Evolutionary conservation across 2,329 filamentous ascomycete species (phyloP), one percentile per base, ranked within the genome.

Genomic region (Ophiosphaerella narmari): DNA sequence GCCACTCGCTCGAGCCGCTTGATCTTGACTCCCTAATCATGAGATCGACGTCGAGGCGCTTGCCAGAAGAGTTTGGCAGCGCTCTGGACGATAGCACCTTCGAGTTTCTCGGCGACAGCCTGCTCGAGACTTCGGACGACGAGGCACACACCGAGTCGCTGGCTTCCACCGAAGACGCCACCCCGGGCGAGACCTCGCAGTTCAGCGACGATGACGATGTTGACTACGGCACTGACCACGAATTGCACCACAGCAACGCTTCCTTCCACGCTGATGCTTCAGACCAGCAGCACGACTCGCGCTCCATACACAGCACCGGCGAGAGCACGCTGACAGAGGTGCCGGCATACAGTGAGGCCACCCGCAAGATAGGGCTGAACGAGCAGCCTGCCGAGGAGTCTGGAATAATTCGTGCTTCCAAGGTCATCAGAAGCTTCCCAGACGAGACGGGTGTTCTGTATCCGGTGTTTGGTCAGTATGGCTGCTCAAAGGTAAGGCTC

Each of bases 21-120:
- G 68, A 71, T 59, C 65, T 72, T 54, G 50, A 71, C 48, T 62
- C 62, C 11, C 57, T 71, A 16, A 70, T 71, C 59, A 72, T 72
- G 70, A 59, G 67, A 50, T 72, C 70, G 16, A 63, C 54, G 24
- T 60, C 65, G 4, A 59, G 59, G 37, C 63, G 52, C 11, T 48
- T 47, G 34, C 55, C 58, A 40, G 64, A 70, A 46, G 65, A 67
- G 57, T 52, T 60, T 5, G 51, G 44, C 40, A 65, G 58, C 54
- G 60, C 67, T n/a, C 61, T 72, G 24, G 68, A 71, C 29, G 70
- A 72, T 21, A 74, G 69, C 59, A 60, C 61, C n/a, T 73, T 71
- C 57, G 70, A 71, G 44, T 50, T 61, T 21, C 63, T 73, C 34
- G 59, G 62, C 39, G 68, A 69, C 26, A 64, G 63, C 39, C 46